Evolutionary conservation across 768 basidiomycete genomes (phyloP), one percentile per base, ranked within the genome.

Genomic region (Mycena capillaripes): DNA sequence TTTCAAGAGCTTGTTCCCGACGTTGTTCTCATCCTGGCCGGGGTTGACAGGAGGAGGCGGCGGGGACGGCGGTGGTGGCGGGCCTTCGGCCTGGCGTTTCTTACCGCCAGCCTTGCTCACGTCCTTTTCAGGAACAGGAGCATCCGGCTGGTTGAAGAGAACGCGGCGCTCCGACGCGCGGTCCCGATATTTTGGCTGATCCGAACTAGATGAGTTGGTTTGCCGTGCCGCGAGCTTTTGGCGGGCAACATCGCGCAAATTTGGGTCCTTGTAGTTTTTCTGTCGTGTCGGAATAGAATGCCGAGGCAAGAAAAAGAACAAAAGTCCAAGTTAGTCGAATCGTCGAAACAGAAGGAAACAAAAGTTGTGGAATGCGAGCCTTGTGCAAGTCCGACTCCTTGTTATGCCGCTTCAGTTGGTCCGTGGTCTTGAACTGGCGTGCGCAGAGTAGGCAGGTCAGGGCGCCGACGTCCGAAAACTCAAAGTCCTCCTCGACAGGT

Each of bases 351-450:
- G 48, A 75, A 44, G 71, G 68, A 69, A 77, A 56, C 80, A 72
- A 81, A 78, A 76, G 84, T 85, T 81, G 84, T 87, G 77, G 79
- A 80, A 81, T 73, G 82, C 88, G 82, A 84, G 86, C 97, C 94
- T 98, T 99, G 84, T 99, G 98, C 73, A 99, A 84, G 79, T 94
- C 95, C 29, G 98, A 99, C 84, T 95, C 95, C 77, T 92, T 93
- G 79, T 95, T 96, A 80, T 99, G 98, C 21, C 96, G 91, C 77
- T 89, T 92, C 48, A 99, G 87, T 75, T 95, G 92, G 29, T 97
- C 96, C 68, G 93, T 76, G 4, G 89, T 85, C 83, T 97, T 98
- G 90, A 99, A 97, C 79, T 97, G 95, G 34, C 98, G 89, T 46
- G 96, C 91, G 79, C 98, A 99, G 17, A 99, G 90, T 60, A 98